Base-by-base conservation (phyloP, 192 early-diverging fungal genomes). In the Paraglomus occultum region DNA sequence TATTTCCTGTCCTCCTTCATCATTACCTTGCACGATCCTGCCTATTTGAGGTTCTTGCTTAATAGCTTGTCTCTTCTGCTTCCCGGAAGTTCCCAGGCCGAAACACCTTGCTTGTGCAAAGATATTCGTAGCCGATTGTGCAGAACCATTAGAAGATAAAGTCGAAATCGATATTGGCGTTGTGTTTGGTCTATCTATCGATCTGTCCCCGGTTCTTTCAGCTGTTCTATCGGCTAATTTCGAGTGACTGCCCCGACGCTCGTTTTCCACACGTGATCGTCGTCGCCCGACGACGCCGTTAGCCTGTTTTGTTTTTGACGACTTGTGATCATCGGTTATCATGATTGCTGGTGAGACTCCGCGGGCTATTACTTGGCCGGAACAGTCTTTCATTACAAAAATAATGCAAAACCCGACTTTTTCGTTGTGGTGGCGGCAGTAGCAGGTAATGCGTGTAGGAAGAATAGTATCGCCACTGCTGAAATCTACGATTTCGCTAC, bases 301-400 rank as follows among this genome's bases (percentile, higher is more conserved):
- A 20, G 47, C 66, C 18, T 43, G 48, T 58, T 86, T 86, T 44
- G 80, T 77, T 62, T 82, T 82, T 20, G 90, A 85, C 11, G 91
- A 93, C 78, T 98, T 98, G 84, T 98, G 95, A 79, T 98, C 95
- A 70, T 98, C 95, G 6, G 95, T 98, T 74, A 98, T 95, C 88
- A 96, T 89, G 59, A 98, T 96, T 8, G 95, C 92, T 6, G 94
- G 89, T 18, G 94, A 94, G 46, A 92, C 77, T 20, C 91, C 92
- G 9, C 82, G 84, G 9, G 95, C 94, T 39, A 96, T 76, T 44
- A 90, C 75, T 12, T 75, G 71, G 68, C 83, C 83, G 59, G 76
- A 75, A 53, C 83, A 67, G 74, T 98, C 91, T 18, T 83, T 80
- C 64, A 94, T 83, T 38, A 85, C 82, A 74, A 96, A 90, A 70